Evolutionary conservation across 352 stramenopile species (phyloP).

Genomic region (Globisporangium camurandrum): DNA sequence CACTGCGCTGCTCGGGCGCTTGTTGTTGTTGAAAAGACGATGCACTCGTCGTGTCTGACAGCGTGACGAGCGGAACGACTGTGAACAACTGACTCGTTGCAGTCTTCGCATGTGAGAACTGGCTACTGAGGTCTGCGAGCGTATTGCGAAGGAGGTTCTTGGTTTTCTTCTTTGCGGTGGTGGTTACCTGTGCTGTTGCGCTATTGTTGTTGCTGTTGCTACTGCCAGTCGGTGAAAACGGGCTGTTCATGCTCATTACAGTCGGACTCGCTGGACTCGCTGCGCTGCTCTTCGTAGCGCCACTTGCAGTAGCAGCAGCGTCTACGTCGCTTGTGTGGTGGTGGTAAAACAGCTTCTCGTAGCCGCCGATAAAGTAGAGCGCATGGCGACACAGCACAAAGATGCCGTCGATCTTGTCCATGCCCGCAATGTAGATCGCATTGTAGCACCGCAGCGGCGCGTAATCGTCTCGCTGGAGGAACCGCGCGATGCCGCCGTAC

Average conservation of each 20-base stretch:
- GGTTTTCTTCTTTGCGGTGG: conserved; percentile 35
- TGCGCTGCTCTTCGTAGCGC: not conserved
- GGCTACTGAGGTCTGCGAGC: conserved; percentile 38
- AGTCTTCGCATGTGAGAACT: conserved; percentile 33
- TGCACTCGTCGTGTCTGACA: not conserved
- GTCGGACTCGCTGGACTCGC: conserved; percentile 9
- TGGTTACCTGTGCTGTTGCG: not conserved
- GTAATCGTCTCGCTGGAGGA: conserved; percentile 57
- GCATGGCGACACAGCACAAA: conserved; percentile 41
- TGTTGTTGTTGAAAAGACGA: not conserved
- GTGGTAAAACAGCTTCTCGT: conserved; percentile 44
- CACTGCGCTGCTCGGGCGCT: not conserved
- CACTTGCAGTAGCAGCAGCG: not conserved
- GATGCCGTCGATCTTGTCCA: conserved; percentile 48
- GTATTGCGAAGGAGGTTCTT: conserved; percentile 47
- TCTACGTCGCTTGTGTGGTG: conserved; percentile 4
- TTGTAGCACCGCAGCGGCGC: conserved; percentile 53
- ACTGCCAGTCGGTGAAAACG: conserved; percentile 20
- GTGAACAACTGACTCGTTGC: conserved; percentile 32
- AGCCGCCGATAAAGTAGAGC: conserved; percentile 67
- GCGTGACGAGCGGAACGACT: conserved; percentile 21
- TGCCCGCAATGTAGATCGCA: conserved; percentile 45
- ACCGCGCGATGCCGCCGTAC: conserved; percentile 51
- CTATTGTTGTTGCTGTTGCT: no score
- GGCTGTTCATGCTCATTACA: conserved; percentile 1